phyloP scores from a whole-genome alignment of 2,329 filamentous ascomycete genomes.

The Zarea fungicola region DNA sequence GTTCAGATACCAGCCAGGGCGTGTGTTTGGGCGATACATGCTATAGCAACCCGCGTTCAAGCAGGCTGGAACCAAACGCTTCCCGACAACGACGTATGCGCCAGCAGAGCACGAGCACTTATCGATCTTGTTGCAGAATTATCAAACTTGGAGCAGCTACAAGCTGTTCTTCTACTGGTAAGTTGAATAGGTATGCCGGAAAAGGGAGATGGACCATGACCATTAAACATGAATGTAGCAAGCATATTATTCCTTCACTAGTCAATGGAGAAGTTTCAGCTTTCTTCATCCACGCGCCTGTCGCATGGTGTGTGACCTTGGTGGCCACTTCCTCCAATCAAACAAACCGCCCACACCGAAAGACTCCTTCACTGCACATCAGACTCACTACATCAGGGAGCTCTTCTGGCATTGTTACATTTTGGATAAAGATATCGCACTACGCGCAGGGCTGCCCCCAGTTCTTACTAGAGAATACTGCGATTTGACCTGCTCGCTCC shows the following conservation, averaged over 20 bases:
- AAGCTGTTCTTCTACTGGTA: conserved; percentile 15
- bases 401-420: conserved; percentile 26
- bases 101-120: neutral
- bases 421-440: conserved; percentile 23
- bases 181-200: neutral
- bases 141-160: conserved; percentile 12
- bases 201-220: neutral
- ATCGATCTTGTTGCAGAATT: neutral
- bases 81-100: neutral
- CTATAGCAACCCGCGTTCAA: no score
- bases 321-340: conserved; percentile 1
- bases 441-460: conserved; percentile 21
- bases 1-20: conserved; percentile 14
- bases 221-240: no score
- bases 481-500: conserved; percentile 44
- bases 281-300: conserved; percentile 11
- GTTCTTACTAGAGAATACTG: conserved; percentile 40
- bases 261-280: neutral
- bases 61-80: no score
- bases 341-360: neutral
- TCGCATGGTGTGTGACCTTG: conserved; percentile 15
- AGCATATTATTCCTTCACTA: neutral
- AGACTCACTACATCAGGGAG: conserved; percentile 10
- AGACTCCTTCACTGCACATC: neutral
- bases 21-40: conserved; percentile 15